A percentile compares a stretch with the other conserved stretches of the same genome.
phyloP scores from a whole-genome alignment of 2,329 filamentous ascomycete species.

The Colletotrichum endophyticum region DNA sequence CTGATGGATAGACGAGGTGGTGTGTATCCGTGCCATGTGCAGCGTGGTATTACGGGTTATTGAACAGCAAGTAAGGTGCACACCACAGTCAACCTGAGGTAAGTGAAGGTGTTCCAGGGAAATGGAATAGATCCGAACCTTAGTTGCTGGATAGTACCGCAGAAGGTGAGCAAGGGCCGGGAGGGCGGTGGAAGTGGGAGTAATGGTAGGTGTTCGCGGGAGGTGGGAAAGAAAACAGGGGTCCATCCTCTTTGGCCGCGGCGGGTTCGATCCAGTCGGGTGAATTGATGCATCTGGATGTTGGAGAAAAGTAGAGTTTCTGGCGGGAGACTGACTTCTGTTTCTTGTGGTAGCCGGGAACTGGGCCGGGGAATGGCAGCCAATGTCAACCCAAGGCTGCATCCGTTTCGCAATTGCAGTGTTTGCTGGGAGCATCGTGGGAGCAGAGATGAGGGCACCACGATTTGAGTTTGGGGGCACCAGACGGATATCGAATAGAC shows the following conservation, averaged over 20 bases:
- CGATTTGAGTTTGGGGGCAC: conserved; percentile 3
- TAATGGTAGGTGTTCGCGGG: background rate
- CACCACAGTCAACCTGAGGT: background rate
- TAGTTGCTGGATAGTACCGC: background rate
- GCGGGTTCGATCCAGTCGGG: background rate
- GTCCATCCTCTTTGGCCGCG: background rate
- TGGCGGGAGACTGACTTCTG: background rate
- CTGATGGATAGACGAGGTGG: conserved; percentile 4
- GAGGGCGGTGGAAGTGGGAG: background rate
- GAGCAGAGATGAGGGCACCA: background rate
- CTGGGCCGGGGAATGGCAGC: background rate
- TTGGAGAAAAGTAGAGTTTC: background rate
- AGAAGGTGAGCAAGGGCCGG: background rate
- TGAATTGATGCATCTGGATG: background rate
- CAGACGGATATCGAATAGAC: background rate
- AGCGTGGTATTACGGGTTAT: background rate
- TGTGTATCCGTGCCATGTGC: background rate
- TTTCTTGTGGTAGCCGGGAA: background rate
- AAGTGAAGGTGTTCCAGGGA: background rate
- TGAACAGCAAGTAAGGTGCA: background rate
- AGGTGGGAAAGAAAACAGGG: background rate
- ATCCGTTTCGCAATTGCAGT: background rate
- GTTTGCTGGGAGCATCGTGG: conserved; percentile 4
- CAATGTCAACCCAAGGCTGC: conserved; percentile 5
- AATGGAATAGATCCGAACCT: background rate